Conservation (phyloP, 2,329 filamentous ascomycete genomes). For the Ophiostoma australiae region DNA sequence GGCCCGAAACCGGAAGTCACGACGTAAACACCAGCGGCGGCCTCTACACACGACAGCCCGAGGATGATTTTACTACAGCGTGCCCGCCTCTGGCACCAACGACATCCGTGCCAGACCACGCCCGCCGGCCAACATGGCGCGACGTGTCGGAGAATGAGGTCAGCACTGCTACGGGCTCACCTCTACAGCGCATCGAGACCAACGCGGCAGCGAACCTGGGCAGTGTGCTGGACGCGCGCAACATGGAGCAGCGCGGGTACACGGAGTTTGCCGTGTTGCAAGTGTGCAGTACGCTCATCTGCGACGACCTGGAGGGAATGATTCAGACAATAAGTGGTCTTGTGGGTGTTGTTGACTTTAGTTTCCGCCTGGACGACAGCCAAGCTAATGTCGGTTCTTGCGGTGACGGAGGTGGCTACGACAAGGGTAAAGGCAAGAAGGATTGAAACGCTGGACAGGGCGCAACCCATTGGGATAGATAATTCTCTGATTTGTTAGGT, state of each 20-base stretch:
- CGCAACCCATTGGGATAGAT: neutral
- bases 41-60: conserved; percentile 6
- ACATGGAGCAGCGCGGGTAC: conserved; percentile 67
- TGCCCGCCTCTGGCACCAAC: neutral
- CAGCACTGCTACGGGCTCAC: conserved; percentile 21
- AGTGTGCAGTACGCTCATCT: conserved; percentile 63
- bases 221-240: conserved; percentile 56
- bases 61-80: neutral
- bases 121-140: conserved; percentile 19
- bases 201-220: conserved; percentile 1
- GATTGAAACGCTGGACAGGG: conserved; percentile 19
- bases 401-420: neutral
- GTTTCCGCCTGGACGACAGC: conserved; percentile 39
- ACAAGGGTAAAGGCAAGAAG: conserved; percentile 28
- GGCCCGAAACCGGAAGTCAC: conserved; percentile 7
- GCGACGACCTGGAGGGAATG: conserved; percentile 62
- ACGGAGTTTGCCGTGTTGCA: conserved; percentile 71
- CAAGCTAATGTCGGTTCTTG: neutral
- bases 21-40: conserved; percentile 13
- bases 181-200: conserved; percentile 22
- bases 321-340: conserved; percentile 58
- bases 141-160: conserved; percentile 18
- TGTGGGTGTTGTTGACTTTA: conserved; percentile 72
- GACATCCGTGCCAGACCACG: neutral
- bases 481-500: neutral